phyloP scores from a whole-genome alignment of 805 yeast genomes.

The Teunomyces tritomae region DNA sequence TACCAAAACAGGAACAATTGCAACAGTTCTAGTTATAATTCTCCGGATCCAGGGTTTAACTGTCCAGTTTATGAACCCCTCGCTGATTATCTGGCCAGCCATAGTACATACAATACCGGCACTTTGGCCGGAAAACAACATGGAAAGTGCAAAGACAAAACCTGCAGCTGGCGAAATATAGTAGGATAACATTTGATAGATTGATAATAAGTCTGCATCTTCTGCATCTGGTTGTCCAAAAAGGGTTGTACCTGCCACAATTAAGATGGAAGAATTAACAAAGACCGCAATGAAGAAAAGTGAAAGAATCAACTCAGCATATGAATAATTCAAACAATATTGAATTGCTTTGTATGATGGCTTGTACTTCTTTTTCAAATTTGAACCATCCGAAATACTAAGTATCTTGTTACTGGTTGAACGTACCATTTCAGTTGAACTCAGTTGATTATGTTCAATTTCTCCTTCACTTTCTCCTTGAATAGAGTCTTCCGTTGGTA shows the following conservation, averaged over 20 bases:
- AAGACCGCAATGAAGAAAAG: constrained; percentile 43
- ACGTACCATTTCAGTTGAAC: constrained; percentile 7
- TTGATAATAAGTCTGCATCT: constrained; percentile 45
- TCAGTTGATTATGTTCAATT: too few species aligned
- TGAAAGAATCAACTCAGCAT: constrained; percentile 38
- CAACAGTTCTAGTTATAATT: constrained; percentile 38
- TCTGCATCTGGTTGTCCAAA: constrained; percentile 44
- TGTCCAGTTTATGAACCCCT: constrained; percentile 46
- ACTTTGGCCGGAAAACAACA: constrained; percentile 46
- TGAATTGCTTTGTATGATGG: constrained; percentile 43
- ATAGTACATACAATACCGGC: constrained; percentile 49
- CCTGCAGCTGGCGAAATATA: constrained; percentile 48
- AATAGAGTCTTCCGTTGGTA: background rate
- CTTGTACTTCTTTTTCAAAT: constrained; percentile 31
- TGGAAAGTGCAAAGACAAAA: constrained; percentile 42
- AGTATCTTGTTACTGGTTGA: constrained; percentile 18
- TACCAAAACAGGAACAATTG: constrained; percentile 40
- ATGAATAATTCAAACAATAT: constrained; percentile 40
- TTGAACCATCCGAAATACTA: constrained; percentile 27
- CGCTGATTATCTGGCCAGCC: constrained; percentile 48
- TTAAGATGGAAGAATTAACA: constrained; percentile 43
- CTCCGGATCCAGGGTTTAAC: constrained; percentile 44
- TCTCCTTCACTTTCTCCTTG: background rate
- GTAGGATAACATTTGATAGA: constrained; percentile 42
- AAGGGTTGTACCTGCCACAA: constrained; percentile 44